Conservation (phyloP, 495 filamentous ascomycete genomes). For the Daldinia grandis region DNA sequence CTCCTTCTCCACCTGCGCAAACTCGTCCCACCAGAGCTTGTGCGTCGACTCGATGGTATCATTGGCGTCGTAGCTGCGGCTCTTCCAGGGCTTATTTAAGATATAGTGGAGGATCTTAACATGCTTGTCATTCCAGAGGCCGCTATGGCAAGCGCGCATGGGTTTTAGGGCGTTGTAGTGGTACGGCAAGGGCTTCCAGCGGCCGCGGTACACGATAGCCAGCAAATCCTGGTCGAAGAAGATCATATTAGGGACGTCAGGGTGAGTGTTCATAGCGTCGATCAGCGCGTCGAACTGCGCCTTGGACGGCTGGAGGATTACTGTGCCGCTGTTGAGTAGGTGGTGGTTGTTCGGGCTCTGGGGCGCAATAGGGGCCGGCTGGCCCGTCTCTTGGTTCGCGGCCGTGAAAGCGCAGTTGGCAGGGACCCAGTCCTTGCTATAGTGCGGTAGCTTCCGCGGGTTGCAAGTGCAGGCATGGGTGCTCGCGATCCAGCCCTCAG, state of each 20-base stretch:
- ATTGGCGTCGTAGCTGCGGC: constrained; percentile 41
- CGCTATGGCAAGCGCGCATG: constrained; percentile 48
- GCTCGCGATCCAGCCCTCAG: constrained; percentile 48
- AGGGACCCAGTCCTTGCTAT: constrained; percentile 50
- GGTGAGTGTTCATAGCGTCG: constrained; percentile 53
- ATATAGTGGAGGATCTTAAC: constrained; percentile 53
- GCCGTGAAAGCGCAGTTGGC: constrained; percentile 53
- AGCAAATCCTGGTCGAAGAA: constrained; percentile 55
- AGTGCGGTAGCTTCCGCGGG: constrained; percentile 50
- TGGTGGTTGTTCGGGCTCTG: constrained; percentile 48
- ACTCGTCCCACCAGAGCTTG: constrained; percentile 52
- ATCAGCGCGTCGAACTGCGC: constrained; percentile 47
- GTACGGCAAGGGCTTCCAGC: constrained; percentile 52
- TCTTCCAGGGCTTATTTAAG: constrained; percentile 53
- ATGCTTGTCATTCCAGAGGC: constrained; percentile 47
- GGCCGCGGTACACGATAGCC: constrained; percentile 49
- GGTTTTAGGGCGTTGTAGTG: constrained; percentile 52
- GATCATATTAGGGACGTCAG: constrained; percentile 51
- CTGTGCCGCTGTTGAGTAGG: constrained; percentile 53
- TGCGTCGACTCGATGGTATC: constrained; percentile 51
- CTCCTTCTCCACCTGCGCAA: constrained; percentile 47
- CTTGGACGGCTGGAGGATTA: constrained; percentile 47
- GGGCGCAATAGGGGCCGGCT: constrained; percentile 47
- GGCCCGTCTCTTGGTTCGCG: constrained; percentile 47
- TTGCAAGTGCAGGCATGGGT: constrained; percentile 52